Conservation (phyloP, 2,329 filamentous ascomycete species). For the Aspergillus oerlinghausenensis region DNA sequence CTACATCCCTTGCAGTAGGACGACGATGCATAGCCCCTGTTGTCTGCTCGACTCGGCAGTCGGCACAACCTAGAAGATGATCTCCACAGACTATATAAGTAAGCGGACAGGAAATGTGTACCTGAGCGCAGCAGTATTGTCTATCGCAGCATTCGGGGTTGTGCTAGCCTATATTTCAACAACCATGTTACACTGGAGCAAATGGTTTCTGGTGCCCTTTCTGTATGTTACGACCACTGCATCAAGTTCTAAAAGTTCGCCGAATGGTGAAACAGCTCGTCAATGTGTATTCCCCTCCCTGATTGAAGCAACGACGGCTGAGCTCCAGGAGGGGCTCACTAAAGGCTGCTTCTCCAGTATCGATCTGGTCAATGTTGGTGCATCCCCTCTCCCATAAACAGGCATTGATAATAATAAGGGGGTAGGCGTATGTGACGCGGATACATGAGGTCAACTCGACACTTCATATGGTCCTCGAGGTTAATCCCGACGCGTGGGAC, state of each 20-base stretch:
- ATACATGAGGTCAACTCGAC: conserved; percentile 52
- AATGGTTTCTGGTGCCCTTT: neutral
- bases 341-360: conserved; percentile 51
- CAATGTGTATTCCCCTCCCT: conserved; percentile 34
- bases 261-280: neutral
- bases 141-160: neutral
- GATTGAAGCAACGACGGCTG: conserved; percentile 49
- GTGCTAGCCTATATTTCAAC: neutral
- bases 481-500: conserved; percentile 51
- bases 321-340: conserved; percentile 48
- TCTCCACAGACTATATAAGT: neutral
- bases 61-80: neutral
- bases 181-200: neutral
- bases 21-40: neutral
- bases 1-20: neutral
- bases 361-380: conserved; percentile 47
- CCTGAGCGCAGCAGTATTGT: neutral
- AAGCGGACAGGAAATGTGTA: neutral
- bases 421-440: conserved; percentile 47
- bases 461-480: conserved; percentile 49
- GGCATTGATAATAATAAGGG: neutral
- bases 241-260: neutral
- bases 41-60: neutral
- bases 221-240: neutral
- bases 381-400: neutral